Base-by-base conservation (phyloP, 1,284 basidiomycete species). In the Cryptococcus hybrid region DNA sequence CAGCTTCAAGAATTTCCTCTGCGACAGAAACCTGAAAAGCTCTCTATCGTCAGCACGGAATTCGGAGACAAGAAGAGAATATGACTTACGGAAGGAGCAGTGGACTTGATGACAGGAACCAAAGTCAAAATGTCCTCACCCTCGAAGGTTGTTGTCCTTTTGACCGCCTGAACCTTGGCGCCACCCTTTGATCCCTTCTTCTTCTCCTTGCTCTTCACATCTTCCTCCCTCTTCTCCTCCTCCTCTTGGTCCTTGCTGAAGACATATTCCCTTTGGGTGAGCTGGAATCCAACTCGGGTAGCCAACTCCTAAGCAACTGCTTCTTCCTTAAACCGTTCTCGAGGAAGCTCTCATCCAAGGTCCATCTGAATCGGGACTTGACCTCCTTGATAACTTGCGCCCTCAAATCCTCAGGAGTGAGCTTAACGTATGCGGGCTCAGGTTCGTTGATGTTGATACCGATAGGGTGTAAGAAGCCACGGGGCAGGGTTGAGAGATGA, bases 1-100 rank as follows among this genome's bases (percentile, higher is more conserved):
- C 83, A 38, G 80, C 79, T 59, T 81, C 80, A 57, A 84, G 81
- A 18, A 81, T 79, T 65, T 84, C 82, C 58, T 84, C 83, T 30
- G 81, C 81, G 39, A 83, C 74, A 12, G 76, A 61, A 59, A 79
- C 80, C 73, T 78, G 63, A 30, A 30, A 30, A 30, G 30, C 30
- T 30, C 45, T 43, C 34, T 7, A 44, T 34, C 43, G 36, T 54
- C 30, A 58, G 38, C 42, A 6, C 3, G 2, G 9, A n/a, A n/a
- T 12, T 36, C 2, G 18, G 30, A 30, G 30, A 30, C 30, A 30
- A 30, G 24, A 30, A 39, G 45, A 18, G 51, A 38, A n/a, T 53
- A 55, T 4, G 49, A 69, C 69, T 63, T 42, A 80, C 79, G 37
- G 78, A 74, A 46, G 81, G 80, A 34, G 79, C 79, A 24, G 81